A percentile compares a stretch with the other conserved stretches of the same genome.
Conservation (phyloP, 1,284 basidiomycete species). For the Xerocomus cyaneibrunnescens region DNA sequence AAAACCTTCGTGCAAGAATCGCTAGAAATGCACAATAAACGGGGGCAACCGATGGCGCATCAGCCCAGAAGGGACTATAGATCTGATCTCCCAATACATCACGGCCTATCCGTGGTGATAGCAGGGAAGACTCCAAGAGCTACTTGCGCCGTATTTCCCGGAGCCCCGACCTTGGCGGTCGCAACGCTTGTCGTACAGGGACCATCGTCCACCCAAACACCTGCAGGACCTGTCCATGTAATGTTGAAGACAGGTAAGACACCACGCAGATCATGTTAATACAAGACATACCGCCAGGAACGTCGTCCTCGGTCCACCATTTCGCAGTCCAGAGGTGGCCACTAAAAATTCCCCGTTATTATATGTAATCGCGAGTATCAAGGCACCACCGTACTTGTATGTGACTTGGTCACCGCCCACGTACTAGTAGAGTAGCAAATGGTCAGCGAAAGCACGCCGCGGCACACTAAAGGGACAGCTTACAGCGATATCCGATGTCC, state of each 20-base stretch:
- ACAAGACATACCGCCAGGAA: conserved; percentile 20
- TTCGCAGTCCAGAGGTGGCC: conserved; percentile 24
- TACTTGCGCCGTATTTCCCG: conserved; percentile 5
- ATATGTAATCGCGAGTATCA: neutral
- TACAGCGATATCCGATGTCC: conserved; percentile 46
- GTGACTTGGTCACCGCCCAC: conserved; percentile 24
- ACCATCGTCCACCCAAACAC: conserved; percentile 21
- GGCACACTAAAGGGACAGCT: conserved; percentile 18
- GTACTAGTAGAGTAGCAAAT: conserved; percentile 7
- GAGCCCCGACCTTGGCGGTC: conserved; percentile 1
- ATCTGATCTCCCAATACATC: neutral
- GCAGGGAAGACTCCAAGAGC: conserved; percentile 6
- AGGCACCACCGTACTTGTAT: conserved; percentile 12
- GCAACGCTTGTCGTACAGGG: conserved; percentile 8
- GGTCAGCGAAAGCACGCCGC: neutral
- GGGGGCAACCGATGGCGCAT: no score
- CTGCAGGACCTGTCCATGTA: conserved; percentile 12
- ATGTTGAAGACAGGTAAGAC: neutral
- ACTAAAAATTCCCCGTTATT: conserved; percentile 11
- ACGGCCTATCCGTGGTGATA: neutral
- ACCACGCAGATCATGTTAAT: neutral
- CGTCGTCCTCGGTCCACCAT: conserved; percentile 23
- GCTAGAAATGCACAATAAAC: no score
- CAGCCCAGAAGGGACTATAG: no score
- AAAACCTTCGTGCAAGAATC: no score